Conservation (phyloP, 306 rosid species). For the Adenanthera pavonina region DNA sequence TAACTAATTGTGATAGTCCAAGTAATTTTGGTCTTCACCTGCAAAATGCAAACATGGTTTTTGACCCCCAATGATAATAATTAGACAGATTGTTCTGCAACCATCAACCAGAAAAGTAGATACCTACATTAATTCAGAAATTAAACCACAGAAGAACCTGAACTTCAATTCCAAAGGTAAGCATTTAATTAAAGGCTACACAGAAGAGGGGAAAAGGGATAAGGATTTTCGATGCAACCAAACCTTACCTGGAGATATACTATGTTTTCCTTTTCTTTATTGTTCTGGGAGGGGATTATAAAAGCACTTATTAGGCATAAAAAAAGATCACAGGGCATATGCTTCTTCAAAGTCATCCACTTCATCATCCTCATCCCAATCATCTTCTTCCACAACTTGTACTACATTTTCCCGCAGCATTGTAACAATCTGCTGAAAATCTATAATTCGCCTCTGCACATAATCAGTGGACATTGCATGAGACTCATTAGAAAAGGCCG, state of each 20-base stretch:
- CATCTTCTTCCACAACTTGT: constrained; percentile 37
- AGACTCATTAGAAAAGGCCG: constrained; percentile 42
- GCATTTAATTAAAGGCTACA: background rate
- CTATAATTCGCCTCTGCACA: constrained; percentile 17
- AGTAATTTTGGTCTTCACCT: background rate
- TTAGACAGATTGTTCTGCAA: background rate
- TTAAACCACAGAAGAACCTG: constrained; percentile 18
- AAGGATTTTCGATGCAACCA: constrained; percentile 11
- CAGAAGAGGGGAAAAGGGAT: constrained; percentile 9
- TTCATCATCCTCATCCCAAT: constrained; percentile 58
- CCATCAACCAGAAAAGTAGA: constrained; percentile 19
- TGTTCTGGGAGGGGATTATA: constrained; percentile 24
- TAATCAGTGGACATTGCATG: constrained; percentile 3
- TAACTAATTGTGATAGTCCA: background rate
- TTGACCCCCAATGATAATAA: background rate
- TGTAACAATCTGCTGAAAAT: background rate
- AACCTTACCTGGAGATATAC: constrained; percentile 28
- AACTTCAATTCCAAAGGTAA: constrained; percentile 20
- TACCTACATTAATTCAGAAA: constrained; percentile 27
- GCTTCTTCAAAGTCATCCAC: constrained; percentile 62
- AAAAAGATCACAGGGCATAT: constrained; percentile 43
- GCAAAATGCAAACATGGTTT: constrained; percentile 19
- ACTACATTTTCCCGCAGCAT: constrained; percentile 45
- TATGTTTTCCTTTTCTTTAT: constrained; percentile 22
- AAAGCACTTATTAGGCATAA: constrained; percentile 18